Evolutionary conservation across 139 green algal species (phyloP).

Genomic region (Chlamydomonas sp.): DNA sequence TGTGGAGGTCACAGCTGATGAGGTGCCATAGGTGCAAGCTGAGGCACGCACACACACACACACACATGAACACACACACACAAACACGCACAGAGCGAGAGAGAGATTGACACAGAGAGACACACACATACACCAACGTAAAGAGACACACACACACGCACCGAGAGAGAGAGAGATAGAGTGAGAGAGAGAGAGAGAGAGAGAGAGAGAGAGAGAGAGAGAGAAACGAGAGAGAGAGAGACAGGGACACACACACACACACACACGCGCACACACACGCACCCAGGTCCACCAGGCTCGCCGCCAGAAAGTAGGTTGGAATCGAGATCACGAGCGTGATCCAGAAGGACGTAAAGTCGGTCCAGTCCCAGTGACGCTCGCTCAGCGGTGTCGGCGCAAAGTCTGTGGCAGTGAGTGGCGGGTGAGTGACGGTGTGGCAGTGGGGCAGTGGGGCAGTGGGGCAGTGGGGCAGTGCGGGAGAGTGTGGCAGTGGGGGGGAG

Average conservation of each 20-base stretch:
- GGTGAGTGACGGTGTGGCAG: not conserved
- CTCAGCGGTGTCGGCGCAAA: conserved; percentile 41
- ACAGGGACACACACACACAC: not conserved
- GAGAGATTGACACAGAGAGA: not conserved
- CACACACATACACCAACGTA: not conserved
- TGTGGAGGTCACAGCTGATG: not conserved
- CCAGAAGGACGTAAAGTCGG: conserved; percentile 61
- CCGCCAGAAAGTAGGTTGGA: conserved; percentile 61
- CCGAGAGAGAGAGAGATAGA: not conserved
- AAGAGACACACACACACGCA: not conserved
- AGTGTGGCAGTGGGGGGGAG: too few relatives aligned
- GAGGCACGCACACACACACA: not conserved
- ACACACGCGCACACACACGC: not conserved
- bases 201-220: not conserved
- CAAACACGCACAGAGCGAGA: not conserved
- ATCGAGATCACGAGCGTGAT: conserved; percentile 61
- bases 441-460: not conserved
- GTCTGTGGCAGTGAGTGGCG: conserved; percentile 31
- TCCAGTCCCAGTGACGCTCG: conserved; percentile 40
- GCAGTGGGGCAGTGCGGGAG: too few relatives aligned
- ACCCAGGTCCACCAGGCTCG: conserved; percentile 53
- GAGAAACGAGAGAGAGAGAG: not conserved
- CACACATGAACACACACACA: not conserved
- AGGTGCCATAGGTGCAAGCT: not conserved
- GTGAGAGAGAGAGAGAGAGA: not conserved